These are phyloP conservation scores for Melastoma candidum DNA, from an alignment of 441 rosid genomes.

Conservation along the genomic window DNA sequence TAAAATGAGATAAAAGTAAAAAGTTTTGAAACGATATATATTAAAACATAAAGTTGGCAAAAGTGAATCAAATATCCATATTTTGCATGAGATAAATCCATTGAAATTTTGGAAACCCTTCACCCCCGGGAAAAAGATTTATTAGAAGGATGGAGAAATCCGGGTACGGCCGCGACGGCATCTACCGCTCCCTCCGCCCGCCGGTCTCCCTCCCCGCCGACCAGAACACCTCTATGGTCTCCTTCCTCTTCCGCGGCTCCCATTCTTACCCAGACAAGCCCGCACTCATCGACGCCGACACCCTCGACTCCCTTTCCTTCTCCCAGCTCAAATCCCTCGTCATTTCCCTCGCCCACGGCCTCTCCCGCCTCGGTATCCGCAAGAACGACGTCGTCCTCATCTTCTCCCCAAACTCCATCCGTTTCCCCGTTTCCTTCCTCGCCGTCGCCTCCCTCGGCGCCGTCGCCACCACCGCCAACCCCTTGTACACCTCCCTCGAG, in stretches of 20 bases:
- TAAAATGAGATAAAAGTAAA: no score
- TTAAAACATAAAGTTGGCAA: no score
- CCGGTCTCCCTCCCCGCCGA: slow-evolving; percentile 41
- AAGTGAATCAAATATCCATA: no score
- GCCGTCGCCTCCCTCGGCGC: slow-evolving; percentile 57
- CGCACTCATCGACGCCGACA: slow-evolving; percentile 60
- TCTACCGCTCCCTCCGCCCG: slow-evolving; percentile 66
- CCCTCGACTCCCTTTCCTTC: slow-evolving; percentile 40
- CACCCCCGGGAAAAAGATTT: no score
- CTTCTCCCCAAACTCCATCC: slow-evolving; percentile 68
- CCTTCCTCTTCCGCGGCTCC: slow-evolving; percentile 47
- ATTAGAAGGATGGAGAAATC: slow-evolving; percentile 51
- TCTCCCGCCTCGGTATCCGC: slow-evolving; percentile 48
- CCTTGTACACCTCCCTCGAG: slow-evolving; percentile 52
- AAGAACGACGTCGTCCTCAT: slow-evolving; percentile 60
- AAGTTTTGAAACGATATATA: no score
- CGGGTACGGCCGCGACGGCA: slow-evolving; percentile 76
- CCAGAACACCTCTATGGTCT: slow-evolving; percentile 46
- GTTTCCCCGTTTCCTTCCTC: slow-evolving; percentile 61
- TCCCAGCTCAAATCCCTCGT: slow-evolving; percentile 47
- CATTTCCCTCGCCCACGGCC: slow-evolving; percentile 48
- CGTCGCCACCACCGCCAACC: slow-evolving; percentile 64
- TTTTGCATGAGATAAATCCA: no score
- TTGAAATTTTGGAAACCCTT: no score
- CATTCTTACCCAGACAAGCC: slow-evolving; percentile 45